Conservation (phyloP, 2,329 filamentous ascomycete species). For the Colletotrichum camelliae region DNA sequence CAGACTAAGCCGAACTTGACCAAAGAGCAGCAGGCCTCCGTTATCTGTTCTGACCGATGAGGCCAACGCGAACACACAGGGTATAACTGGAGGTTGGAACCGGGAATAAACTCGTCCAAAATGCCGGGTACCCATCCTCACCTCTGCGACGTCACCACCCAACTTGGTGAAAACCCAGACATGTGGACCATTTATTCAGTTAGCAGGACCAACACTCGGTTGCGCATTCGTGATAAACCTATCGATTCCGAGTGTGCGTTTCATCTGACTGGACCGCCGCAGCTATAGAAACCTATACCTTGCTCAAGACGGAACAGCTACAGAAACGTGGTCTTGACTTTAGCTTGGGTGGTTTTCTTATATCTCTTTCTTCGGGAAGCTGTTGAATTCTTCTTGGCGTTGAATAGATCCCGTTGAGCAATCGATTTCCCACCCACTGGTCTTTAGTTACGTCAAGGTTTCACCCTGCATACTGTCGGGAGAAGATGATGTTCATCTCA, state of each 20-base stretch:
- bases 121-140: background rate
- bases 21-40: background rate
- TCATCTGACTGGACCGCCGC: background rate
- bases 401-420: background rate
- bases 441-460: background rate
- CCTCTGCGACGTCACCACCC: background rate
- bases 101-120: background rate
- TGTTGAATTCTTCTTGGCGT: background rate
- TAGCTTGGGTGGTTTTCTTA: background rate
- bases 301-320: background rate
- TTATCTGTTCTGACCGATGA: background rate
- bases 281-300: too few species aligned
- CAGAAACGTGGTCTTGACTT: background rate
- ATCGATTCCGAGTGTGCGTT: background rate
- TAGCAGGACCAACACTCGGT: background rate
- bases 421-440: background rate
- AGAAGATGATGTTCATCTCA: background rate
- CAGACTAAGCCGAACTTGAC: background rate
- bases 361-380: background rate
- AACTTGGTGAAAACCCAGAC: background rate
- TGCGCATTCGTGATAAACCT: background rate
- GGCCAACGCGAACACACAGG: background rate
- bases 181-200: background rate
- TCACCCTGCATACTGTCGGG: background rate
- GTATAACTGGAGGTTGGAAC: background rate